A percentile compares a stretch with the other conserved stretches of the same genome.
These are phyloP conservation scores for Fusarium sublunatum DNA, from an alignment of 2,329 filamentous ascomycete species.

Conservation along the genomic window DNA sequence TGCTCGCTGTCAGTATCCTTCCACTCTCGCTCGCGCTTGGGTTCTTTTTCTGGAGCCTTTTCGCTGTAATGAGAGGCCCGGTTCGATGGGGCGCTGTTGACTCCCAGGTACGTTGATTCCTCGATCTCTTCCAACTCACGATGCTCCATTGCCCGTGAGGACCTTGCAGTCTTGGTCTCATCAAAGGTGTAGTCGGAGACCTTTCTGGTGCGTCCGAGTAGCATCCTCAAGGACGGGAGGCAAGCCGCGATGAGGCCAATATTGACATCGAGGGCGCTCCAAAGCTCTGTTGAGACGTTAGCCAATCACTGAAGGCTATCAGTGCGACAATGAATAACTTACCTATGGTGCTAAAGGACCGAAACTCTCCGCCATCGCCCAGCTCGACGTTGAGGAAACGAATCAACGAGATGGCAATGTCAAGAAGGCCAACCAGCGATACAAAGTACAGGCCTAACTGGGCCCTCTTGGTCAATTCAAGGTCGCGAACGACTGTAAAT, in stretches of 20 bases:
- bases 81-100: constrained; percentile 8
- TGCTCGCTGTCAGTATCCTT: constrained; percentile 22
- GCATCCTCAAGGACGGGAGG: constrained; percentile 26
- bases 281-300: constrained; percentile 21
- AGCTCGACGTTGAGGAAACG: constrained; percentile 34
- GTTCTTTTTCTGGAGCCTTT: neutral
- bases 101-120: constrained; percentile 19
- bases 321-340: neutral
- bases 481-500: constrained; percentile 24
- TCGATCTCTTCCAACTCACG: constrained; percentile 27
- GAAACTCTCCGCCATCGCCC: constrained; percentile 17
- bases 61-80: constrained; percentile 1
- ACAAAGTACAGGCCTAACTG: constrained; percentile 25
- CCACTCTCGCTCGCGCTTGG: constrained; percentile 8
- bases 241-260: constrained; percentile 33
- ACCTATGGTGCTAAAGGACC: constrained; percentile 15
- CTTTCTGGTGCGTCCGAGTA: constrained; percentile 15
- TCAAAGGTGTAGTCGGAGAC: constrained; percentile 20
- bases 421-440: constrained; percentile 26
- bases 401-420: constrained; percentile 28
- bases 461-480: constrained; percentile 18
- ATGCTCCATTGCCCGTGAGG: constrained; percentile 18
- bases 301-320: neutral
- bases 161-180: constrained; percentile 25
- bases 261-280: constrained; percentile 35